Evolutionary conservation across 2,329 filamentous ascomycete species (phyloP).

Genomic region (Penicillium palitans): DNA sequence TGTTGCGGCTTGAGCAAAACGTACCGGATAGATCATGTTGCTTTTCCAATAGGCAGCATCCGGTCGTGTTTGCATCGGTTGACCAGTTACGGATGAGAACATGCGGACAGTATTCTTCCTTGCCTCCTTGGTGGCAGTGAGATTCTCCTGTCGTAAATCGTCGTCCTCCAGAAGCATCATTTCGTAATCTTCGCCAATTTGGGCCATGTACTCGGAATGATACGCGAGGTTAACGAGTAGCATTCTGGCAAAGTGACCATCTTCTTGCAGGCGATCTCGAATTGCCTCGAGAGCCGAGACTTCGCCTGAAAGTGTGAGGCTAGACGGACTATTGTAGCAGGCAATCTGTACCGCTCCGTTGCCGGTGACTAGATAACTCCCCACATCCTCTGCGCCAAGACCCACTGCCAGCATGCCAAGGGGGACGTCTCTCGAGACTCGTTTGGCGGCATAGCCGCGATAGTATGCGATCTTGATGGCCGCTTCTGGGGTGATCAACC

Average conservation of each 20-base stretch:
- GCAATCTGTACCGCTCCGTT: slow-evolving; percentile 6
- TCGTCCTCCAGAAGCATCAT: neutral
- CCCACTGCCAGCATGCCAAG: slow-evolving; percentile 9
- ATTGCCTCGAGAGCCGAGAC: slow-evolving; percentile 20
- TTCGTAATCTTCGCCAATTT: neutral
- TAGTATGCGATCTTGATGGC: neutral
- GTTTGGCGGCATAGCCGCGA: neutral
- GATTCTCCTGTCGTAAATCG: neutral
- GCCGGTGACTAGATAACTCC: neutral
- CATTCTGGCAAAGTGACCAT: slow-evolving; percentile 19
- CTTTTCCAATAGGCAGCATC: slow-evolving; percentile 22
- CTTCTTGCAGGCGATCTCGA: slow-evolving; percentile 20
- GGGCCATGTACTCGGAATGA: slow-evolving; percentile 25
- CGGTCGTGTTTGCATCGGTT: too few relatives aligned
- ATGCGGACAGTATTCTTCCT: neutral
- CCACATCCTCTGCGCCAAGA: neutral
- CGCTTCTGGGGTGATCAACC: neutral
- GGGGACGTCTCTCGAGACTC: too few relatives aligned
- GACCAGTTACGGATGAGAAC: slow-evolving; percentile 6
- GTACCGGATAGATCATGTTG: slow-evolving; percentile 22
- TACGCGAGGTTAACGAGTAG: slow-evolving; percentile 22
- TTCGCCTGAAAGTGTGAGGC: slow-evolving; percentile 25
- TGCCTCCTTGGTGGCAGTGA: neutral
- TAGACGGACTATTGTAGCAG: slow-evolving; percentile 24
- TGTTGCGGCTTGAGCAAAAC: neutral